Percentiles rank a stretch among this genome's conserved stretches.
Conservation (phyloP, 1,139 yeast genomes). For the Pichia sp. region DNA sequence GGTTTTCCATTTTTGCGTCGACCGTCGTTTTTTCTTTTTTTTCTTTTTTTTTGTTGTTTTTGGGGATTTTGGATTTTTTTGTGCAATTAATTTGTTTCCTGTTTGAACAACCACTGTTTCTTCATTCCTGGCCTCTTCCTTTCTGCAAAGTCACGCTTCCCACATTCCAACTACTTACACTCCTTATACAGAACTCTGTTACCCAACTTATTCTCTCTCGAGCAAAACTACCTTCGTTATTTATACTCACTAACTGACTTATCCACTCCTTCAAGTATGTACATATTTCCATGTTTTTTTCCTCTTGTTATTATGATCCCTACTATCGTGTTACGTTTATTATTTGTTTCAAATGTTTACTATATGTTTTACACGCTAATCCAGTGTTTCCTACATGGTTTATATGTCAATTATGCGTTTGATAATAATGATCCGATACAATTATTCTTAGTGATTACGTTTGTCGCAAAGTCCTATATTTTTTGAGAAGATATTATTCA, state of each 20-base stretch:
- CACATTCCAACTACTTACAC: slow-evolving; percentile 26
- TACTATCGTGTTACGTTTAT: background rate
- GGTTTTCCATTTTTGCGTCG: background rate
- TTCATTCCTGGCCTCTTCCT: background rate
- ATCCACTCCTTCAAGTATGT: background rate
- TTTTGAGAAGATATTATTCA: no score
- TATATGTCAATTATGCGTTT: no score
- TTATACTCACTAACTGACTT: background rate
- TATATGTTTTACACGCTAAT: no score
- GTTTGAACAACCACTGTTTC: background rate
- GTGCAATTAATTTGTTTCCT: background rate
- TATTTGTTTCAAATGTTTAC: no score
- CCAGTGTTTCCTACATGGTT: no score
- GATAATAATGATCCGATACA: no score
- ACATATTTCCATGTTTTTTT: background rate
- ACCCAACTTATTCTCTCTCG: background rate
- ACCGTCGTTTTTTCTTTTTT: background rate
- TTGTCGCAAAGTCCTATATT: no score
- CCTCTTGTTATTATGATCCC: background rate
- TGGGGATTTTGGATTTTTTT: no score
- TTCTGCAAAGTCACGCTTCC: background rate
- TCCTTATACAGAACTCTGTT: slow-evolving; percentile 16
- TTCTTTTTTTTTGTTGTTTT: background rate
- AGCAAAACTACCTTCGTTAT: background rate
- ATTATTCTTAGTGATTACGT: no score